These are phyloP conservation scores for Helianthus tuberosus DNA, from an alignment of 129 eudicot genomes.

Conservation along the genomic window DNA sequence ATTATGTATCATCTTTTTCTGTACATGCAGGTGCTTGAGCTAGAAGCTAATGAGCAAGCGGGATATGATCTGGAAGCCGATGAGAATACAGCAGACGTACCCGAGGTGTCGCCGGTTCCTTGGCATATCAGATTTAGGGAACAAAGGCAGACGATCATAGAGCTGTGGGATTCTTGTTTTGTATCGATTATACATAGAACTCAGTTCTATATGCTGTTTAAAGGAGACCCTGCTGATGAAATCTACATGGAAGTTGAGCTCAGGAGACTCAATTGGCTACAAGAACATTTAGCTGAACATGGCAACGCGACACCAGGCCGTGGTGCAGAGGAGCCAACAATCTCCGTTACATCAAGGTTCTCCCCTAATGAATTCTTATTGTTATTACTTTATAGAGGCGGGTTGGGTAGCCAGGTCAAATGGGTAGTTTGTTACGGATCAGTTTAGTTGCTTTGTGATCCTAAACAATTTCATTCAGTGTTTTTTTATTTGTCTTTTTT, in stretches of 20 bases:
- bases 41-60: constrained; percentile 96
- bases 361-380: not conserved
- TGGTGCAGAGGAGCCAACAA: constrained; percentile 68
- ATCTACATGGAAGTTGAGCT: constrained; percentile 96
- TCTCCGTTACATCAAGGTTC: constrained; percentile 92
- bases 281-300: constrained; percentile 76
- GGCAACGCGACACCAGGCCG: constrained; percentile 90
- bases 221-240: constrained; percentile 92
- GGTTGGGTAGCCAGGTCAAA: not conserved
- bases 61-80: constrained; percentile 72
- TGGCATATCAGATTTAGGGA: constrained; percentile 73
- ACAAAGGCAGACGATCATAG: constrained; percentile 88
- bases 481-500: not conserved
- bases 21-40: constrained; percentile 73
- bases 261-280: constrained; percentile 86
- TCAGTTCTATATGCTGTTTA: constrained; percentile 87
- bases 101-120: constrained; percentile 58
- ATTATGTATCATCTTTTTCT: not conserved
- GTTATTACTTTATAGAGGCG: not conserved
- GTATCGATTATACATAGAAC: constrained; percentile 95
- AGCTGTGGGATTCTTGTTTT: constrained; percentile 83
- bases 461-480: not conserved
- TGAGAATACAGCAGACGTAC: constrained; percentile 45
- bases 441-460: not conserved
- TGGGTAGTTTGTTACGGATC: not conserved